phyloP scores from a whole-genome alignment of 2,329 filamentous ascomycete species.

The Diaporthe ilicicola region DNA sequence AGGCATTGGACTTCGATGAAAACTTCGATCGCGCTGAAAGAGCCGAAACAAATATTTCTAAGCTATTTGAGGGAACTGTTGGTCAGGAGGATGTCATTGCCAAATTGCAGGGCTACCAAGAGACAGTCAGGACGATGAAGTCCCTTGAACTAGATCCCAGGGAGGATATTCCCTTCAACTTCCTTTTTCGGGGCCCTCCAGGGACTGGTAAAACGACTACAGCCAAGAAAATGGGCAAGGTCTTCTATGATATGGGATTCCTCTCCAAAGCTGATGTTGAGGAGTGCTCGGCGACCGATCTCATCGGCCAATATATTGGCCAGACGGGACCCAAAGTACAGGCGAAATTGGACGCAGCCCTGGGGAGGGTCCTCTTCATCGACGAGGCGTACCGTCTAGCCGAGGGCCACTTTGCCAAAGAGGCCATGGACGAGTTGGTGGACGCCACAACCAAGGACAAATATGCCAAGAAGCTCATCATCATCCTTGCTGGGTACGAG shows the following conservation, averaged over 20 bases:
- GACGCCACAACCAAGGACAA: slow-evolving; percentile 62
- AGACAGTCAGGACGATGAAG: slow-evolving; percentile 59
- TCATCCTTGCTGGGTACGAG: slow-evolving; percentile 76
- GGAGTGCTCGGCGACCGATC: slow-evolving; percentile 73
- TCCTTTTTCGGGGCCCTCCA: slow-evolving; percentile 70
- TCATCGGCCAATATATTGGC: slow-evolving; percentile 74
- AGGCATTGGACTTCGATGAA: slow-evolving; percentile 63
- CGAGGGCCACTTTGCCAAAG: slow-evolving; percentile 64
- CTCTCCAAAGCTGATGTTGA: slow-evolving; percentile 66
- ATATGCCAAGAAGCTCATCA: slow-evolving; percentile 67
- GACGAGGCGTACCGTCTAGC: slow-evolving; percentile 76
- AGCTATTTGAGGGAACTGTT: slow-evolving; percentile 66
- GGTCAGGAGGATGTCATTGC: slow-evolving; percentile 64
- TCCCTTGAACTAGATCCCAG: slow-evolving; percentile 61
- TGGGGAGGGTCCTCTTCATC: slow-evolving; percentile 75
- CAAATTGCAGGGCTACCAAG: slow-evolving; percentile 63
- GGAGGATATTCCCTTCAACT: slow-evolving; percentile 70
- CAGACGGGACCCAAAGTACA: slow-evolving; percentile 75
- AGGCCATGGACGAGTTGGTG: slow-evolving; percentile 63
- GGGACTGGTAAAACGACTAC: slow-evolving; percentile 76
- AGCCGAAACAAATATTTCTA: slow-evolving; percentile 56
- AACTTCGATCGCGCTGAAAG: slow-evolving; percentile 62
- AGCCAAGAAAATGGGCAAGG: slow-evolving; percentile 74
- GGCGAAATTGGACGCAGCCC: slow-evolving; percentile 64
- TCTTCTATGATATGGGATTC: slow-evolving; percentile 75